phyloP scores from a whole-genome alignment of 495 filamentous ascomycete genomes.

The Daldinia concentrica region DNA sequence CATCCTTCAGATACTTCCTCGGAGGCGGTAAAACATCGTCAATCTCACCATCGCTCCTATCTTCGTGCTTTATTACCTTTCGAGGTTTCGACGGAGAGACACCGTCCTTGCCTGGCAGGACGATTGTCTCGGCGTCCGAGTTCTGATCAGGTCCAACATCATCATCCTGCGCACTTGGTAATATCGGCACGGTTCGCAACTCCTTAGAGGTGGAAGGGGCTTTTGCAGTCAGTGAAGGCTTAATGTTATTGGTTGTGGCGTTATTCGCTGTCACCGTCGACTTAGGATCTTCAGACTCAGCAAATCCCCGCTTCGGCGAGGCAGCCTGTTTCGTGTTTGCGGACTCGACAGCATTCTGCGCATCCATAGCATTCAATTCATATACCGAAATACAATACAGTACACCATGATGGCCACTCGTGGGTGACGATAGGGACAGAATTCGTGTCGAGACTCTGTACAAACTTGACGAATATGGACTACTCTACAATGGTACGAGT shows the following conservation, averaged over 20 bases:
- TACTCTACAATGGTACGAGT: constrained; percentile 33
- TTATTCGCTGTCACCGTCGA: constrained; percentile 49
- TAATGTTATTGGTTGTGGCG: constrained; percentile 36
- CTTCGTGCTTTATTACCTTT: constrained; percentile 76
- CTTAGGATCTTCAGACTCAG: constrained; percentile 53
- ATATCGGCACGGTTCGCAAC: constrained; percentile 21
- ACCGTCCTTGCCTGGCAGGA: constrained; percentile 76
- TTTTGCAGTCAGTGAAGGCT: constrained; percentile 28
- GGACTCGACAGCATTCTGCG: constrained; percentile 67
- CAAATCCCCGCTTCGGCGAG: constrained; percentile 58
- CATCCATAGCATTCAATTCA: constrained; percentile 67
- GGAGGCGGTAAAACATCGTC: constrained; percentile 45
- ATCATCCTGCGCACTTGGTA: constrained; percentile 48
- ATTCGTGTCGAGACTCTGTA: constrained; percentile 24
- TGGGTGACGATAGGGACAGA: constrained; percentile 44
- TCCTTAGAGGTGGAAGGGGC: constrained; percentile 28
- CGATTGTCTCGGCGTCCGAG: constrained; percentile 84
- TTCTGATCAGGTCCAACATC: constrained; percentile 64
- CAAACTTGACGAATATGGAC: constrained; percentile 26
- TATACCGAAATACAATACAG: constrained; percentile 53
- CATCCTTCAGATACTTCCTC: constrained; percentile 50
- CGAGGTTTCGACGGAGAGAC: constrained; percentile 72
- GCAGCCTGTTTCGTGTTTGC: constrained; percentile 63
- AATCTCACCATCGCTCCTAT: constrained; percentile 64
- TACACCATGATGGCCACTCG: constrained; percentile 64